These are phyloP conservation scores for Myxozyma monticola DNA, from an alignment of 805 yeast species.

Conservation along the genomic window DNA sequence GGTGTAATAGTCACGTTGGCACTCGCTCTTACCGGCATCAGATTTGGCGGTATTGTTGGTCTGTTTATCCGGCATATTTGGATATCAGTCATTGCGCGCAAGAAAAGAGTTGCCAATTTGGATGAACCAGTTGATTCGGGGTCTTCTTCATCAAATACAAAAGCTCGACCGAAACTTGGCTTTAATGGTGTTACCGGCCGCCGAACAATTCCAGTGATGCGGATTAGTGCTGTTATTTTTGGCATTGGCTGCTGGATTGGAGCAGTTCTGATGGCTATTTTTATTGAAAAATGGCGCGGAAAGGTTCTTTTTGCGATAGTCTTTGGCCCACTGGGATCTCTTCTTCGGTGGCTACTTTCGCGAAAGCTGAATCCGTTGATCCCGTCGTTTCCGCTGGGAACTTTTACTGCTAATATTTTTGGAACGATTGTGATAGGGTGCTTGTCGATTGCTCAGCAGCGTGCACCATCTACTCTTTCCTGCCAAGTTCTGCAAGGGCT, in stretches of 20 bases:
- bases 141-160: not conserved
- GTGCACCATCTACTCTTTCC: not conserved
- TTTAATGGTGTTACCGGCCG: conserved; percentile 8
- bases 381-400: conserved; percentile 31
- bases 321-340: conserved; percentile 32
- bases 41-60: conserved; percentile 29
- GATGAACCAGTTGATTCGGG: too few species aligned
- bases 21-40: conserved; percentile 28
- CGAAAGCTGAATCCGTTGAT: conserved; percentile 21
- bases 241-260: conserved; percentile 32
- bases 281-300: conserved; percentile 30
- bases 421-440: conserved; percentile 27
- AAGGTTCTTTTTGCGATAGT: conserved; percentile 26
- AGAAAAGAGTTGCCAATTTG: not conserved
- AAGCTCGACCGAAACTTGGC: not conserved
- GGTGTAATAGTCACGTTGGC: conserved; percentile 27
- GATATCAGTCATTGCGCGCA: not conserved
- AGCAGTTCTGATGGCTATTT: conserved; percentile 25
- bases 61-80: not conserved
- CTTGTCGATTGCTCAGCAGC: conserved; percentile 7
- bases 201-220: not conserved
- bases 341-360: conserved; percentile 28
- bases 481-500: conserved; percentile 31
- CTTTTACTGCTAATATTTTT: conserved; percentile 31
- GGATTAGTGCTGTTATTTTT: conserved; percentile 12